Base-by-base conservation (phyloP, 305 asterid genomes). In the Fraxinus nigra region DNA sequence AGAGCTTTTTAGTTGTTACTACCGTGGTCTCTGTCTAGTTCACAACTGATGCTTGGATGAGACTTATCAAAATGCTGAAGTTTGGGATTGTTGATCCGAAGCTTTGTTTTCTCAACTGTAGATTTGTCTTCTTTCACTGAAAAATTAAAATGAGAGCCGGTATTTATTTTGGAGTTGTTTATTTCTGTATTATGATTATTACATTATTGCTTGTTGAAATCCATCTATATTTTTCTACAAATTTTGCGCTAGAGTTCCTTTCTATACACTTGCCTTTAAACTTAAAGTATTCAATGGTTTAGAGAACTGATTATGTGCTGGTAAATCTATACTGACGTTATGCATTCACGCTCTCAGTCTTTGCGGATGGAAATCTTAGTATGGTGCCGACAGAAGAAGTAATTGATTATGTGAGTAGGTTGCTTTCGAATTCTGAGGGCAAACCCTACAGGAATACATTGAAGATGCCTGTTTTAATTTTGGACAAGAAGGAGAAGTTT, bases 391-490 rank as follows among this genome's bases (percentile, higher is more conserved):
- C 89, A 30, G 88, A 90, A 81, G 97, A 93, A 89, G 84, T 89
- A 81, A 76, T 91, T 33, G 90, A 88, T 61, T 88, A 83, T 38
- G 78, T 92, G n/a, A 87, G 87, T 84, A 86, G 83, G 83, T 79
- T 97, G 87, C 92, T 94, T 70, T 84, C 90, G n/a, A 92, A 91
- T 72, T 87, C 87, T 11, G 87, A 89, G 84, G 77, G 90, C 74
- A 93, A 87, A 87, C 93, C 92, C 81, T 90, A 87, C 79, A 86
- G 97, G 88, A 87, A 72, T 87, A 85, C 88, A 79, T 63, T 94
- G 80, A 92, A 89, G 88, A 94, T 97, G 99, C 99, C 99, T 5
- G 91, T 97, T 81, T 75, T 97, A 79, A 90, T 94, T 84, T 86
- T 97, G 91, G 98, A 94, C 87, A 90, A 86, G 87, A 83, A 83